A percentile compares a stretch with the other conserved stretches of the same genome.
Conservation (phyloP, 2,329 filamentous ascomycete species). For the Alternaria triticimaculans region DNA sequence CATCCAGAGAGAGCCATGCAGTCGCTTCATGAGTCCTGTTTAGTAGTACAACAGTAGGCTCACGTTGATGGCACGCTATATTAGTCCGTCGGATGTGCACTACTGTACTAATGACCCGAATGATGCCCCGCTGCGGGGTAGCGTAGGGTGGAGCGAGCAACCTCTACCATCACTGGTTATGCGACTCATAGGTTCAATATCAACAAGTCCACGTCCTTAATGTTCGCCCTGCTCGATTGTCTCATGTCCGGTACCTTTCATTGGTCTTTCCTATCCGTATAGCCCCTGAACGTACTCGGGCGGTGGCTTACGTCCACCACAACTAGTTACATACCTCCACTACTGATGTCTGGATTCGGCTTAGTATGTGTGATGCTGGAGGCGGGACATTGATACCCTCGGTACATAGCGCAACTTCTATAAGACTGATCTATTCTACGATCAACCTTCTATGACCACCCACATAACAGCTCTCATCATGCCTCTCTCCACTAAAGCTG, state of each 20-base stretch:
- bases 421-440: neutral
- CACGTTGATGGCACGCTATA: neutral
- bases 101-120: neutral
- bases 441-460: neutral
- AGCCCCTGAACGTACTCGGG: neutral
- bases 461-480: constrained; percentile 20
- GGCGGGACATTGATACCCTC: neutral
- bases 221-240: neutral
- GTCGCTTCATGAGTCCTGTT: neutral
- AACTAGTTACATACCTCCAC: neutral
- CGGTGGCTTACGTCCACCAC: neutral
- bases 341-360: neutral
- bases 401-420: neutral
- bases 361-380: neutral
- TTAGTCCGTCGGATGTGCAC: neutral
- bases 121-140: constrained; percentile 8
- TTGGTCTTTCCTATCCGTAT: neutral
- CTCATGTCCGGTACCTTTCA: neutral
- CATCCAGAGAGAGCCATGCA: neutral
- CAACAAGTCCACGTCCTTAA: neutral
- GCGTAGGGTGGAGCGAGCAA: neutral
- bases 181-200: neutral
- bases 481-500: constrained; percentile 39
- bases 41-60: neutral
- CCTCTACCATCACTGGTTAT: neutral